Conservation (phyloP, 805 yeast species). For the Wickerhamomyces alni region DNA sequence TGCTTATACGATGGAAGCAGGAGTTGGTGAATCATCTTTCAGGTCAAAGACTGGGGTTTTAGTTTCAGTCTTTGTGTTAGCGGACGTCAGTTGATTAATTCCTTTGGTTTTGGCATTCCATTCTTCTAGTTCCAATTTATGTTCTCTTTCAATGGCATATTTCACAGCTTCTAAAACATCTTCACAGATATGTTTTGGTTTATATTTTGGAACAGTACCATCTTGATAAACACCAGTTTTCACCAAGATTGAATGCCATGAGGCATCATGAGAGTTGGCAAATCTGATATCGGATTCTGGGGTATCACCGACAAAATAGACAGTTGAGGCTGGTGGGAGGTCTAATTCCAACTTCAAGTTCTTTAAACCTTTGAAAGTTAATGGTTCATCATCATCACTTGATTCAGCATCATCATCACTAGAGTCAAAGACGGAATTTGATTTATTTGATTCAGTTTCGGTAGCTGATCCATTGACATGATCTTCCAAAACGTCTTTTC, state of each 20-base stretch:
- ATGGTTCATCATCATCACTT: constrained; percentile 34
- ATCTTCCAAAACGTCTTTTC: constrained; percentile 69
- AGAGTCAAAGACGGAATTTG: constrained; percentile 7
- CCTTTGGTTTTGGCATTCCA: constrained; percentile 49
- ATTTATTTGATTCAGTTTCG: constrained; percentile 24
- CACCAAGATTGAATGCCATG: constrained; percentile 81
- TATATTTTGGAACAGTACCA: constrained; percentile 72
- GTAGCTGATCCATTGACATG: constrained; percentile 49
- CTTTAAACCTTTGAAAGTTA: constrained; percentile 36
- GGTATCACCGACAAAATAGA: constrained; percentile 85
- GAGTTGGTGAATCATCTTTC: not conserved
- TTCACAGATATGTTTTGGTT: constrained; percentile 68
- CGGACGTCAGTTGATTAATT: constrained; percentile 34
- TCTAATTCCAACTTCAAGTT: constrained; percentile 39
- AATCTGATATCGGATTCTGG: constrained; percentile 86
- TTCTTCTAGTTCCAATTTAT: constrained; percentile 60
- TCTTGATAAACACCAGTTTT: constrained; percentile 85
- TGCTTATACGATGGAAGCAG: no score
- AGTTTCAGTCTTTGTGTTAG: constrained; percentile 22
- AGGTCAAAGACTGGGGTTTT: constrained; percentile 29
- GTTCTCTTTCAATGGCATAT: constrained; percentile 80
- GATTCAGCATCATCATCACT: constrained; percentile 20
- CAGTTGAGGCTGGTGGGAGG: constrained; percentile 79
- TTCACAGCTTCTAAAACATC: constrained; percentile 78
- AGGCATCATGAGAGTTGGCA: constrained; percentile 79